Base-by-base conservation (phyloP, 441 rosid species). In the Capsella rubella region DNA sequence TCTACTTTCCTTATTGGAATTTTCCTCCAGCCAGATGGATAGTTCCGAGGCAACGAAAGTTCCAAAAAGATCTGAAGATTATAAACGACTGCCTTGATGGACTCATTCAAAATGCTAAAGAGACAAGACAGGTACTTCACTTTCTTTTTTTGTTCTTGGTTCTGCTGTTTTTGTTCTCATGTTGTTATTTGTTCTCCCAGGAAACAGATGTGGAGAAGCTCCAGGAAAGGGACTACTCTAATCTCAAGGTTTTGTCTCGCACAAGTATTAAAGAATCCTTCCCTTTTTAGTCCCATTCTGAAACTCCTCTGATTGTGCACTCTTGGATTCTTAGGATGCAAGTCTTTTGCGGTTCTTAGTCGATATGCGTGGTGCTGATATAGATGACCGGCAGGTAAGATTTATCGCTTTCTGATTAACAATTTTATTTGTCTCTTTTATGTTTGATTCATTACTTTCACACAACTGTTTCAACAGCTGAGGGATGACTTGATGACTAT, bases 1-100 rank as follows among this genome's bases (percentile, higher is more conserved):
- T 95, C 86, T 95, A 92, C 81, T 77, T 95, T 67, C 99, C 99
- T 3, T 94, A 95, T 53, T 92, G 97, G 99, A 95, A 95, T 63
- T 76, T 95, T 80, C 97, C 99, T 81, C 85, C 90, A 31, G 93
- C 96, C 12, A 89, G 86, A 67, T 95, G 95, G 97, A 74, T 95
- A 71, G 93, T 95, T 25, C 99, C 99, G 4, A 81, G 99, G 76
- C 99, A 92, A 71, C 60, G 92, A 61, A 95, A 89, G 83, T 95
- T 95, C 81, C 91, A 82, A 25, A 84, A 78, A 21, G 97, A 95
- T 82, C 90, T 95, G 15, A 95, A 90, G 73, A 76, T 87, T 81
- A 92, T 95, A 71, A 95, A 95, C 37, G 97, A 90, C 65, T 95
- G 97, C 69, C 96, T 95, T 69, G 99, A 95, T 80, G 94, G 87